Conservation (phyloP, 768 basidiomycete genomes). For the Lepiota brunneoincarnata region DNA sequence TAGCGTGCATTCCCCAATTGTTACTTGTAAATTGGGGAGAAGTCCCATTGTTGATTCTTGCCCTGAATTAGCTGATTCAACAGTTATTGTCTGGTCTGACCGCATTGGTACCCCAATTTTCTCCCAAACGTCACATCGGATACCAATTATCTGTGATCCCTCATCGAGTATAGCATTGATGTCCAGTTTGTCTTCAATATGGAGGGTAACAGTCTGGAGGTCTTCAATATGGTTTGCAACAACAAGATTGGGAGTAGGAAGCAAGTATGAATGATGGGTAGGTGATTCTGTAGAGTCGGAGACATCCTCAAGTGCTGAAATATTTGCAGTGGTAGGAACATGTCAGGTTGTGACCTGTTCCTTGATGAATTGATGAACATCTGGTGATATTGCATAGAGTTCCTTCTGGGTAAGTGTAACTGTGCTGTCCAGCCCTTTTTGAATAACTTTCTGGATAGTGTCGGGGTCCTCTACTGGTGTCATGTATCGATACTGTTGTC, state of each 20-base stretch:
- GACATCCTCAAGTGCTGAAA: not conserved
- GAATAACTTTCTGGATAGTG: not conserved
- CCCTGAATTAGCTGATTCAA: constrained; percentile 12
- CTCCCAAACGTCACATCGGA: constrained; percentile 8
- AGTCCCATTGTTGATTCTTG: constrained; percentile 11
- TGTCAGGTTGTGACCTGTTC: constrained; percentile 12
- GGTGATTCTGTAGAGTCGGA: not conserved
- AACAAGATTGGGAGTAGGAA: not conserved
- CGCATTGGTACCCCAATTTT: constrained; percentile 1
- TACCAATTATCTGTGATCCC: constrained; percentile 9
- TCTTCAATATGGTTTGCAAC: constrained; percentile 14
- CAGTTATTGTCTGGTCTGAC: constrained; percentile 10
- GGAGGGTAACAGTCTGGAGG: not conserved
- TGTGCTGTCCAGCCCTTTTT: constrained; percentile 9
- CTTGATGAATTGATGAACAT: constrained; percentile 12
- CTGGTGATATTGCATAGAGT: constrained; percentile 12
- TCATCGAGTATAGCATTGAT: not conserved
- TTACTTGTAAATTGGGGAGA: constrained; percentile 10
- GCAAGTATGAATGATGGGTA: not conserved
- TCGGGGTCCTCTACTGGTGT: constrained; percentile 14
- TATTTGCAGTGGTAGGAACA: not conserved
- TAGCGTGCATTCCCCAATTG: constrained; percentile 13
- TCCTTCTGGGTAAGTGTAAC: constrained; percentile 15
- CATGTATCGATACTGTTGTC: constrained; percentile 14
- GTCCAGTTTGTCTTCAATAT: not conserved